Conservation (phyloP, 2,329 filamentous ascomycete species). For the Ceratocystis papillata region DNA sequence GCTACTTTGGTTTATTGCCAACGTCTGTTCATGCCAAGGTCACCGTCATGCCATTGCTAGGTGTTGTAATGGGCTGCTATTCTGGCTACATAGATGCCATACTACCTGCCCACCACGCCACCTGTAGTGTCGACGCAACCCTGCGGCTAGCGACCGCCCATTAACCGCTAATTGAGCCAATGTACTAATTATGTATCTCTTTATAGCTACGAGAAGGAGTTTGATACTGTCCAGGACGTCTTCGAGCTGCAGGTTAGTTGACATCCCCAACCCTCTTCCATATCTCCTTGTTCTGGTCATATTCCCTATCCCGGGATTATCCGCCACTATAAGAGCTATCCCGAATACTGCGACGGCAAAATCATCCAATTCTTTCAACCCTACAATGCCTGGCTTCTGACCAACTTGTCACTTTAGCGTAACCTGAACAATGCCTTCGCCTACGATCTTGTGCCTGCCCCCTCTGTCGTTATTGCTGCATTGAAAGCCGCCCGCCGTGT, state of each 20-base stretch:
- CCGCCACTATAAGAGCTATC: slow-evolving; percentile 8
- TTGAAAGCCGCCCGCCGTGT: slow-evolving; percentile 89
- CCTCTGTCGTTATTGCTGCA: slow-evolving; percentile 80
- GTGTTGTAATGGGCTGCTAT: not conserved
- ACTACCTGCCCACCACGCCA: not conserved
- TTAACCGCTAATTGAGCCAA: not conserved
- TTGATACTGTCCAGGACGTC: slow-evolving; percentile 92
- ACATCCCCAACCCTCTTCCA: slow-evolving; percentile 9
- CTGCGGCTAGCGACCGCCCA: not conserved
- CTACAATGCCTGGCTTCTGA: too few species aligned
- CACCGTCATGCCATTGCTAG: not conserved
- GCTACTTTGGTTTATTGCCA: not conserved
- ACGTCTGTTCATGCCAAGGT: not conserved
- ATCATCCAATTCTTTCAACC: not conserved
- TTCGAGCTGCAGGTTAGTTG: slow-evolving; percentile 93
- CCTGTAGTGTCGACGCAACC: not conserved
- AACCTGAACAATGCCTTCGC: slow-evolving; percentile 99
- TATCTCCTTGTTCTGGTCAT: not conserved
- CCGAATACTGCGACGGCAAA: slow-evolving; percentile 20
- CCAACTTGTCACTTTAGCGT: slow-evolving; percentile 39
- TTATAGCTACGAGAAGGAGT: slow-evolving; percentile 91
- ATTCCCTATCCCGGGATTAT: slow-evolving; percentile 19
- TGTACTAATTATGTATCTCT: slow-evolving; percentile 17
- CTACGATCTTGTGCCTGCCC: slow-evolving; percentile 96
- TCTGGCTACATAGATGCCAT: not conserved